Percentiles rank a stretch among this genome's conserved stretches.
Evolutionary conservation across 2,329 filamentous ascomycete species (phyloP).

Genomic region (Lizonia empirigonia): DNA sequence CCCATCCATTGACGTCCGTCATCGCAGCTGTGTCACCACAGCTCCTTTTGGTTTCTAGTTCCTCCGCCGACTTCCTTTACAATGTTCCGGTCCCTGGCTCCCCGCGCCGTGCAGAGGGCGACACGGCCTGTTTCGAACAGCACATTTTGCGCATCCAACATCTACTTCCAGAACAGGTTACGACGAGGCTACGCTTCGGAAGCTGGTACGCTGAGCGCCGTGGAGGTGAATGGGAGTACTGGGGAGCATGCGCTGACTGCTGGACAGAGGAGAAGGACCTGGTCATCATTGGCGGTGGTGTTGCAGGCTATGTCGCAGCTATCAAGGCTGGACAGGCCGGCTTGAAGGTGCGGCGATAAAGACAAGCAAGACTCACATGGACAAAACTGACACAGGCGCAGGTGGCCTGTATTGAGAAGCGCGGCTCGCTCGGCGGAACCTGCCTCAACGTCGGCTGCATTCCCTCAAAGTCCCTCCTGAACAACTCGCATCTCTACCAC

Average conservation of each 20-base stretch:
- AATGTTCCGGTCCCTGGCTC: constrained; percentile 61
- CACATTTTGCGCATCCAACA: constrained; percentile 49
- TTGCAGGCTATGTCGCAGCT: constrained; percentile 96
- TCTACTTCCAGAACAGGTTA: constrained; percentile 58
- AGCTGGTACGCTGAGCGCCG: constrained; percentile 49
- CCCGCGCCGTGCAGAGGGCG: constrained; percentile 55
- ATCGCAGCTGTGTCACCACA: constrained; percentile 38
- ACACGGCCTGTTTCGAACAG: constrained; percentile 44
- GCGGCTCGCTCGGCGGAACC: constrained; percentile 90
- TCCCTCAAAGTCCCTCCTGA: constrained; percentile 97
- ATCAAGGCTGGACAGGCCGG: constrained; percentile 99
- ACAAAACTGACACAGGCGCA: constrained; percentile 48
- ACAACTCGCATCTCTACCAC: constrained; percentile 99
- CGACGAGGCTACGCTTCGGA: constrained; percentile 63
- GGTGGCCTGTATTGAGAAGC: constrained; percentile 98
- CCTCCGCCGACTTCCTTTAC: constrained; percentile 34
- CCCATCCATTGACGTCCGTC: constrained; percentile 48
- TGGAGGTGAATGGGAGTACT: constrained; percentile 13
- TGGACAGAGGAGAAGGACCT: constrained; percentile 87
- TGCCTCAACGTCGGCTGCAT: constrained; percentile 99
- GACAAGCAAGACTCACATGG: background rate
- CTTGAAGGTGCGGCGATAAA: constrained; percentile 71
- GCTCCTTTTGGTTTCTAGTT: constrained; percentile 34
- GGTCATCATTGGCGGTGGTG: constrained; percentile 96
- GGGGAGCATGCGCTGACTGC: constrained; percentile 42